These are phyloP conservation scores for Aphanomyces invadans DNA, from an alignment of 352 stramenopile genomes.

Conservation along the genomic window DNA sequence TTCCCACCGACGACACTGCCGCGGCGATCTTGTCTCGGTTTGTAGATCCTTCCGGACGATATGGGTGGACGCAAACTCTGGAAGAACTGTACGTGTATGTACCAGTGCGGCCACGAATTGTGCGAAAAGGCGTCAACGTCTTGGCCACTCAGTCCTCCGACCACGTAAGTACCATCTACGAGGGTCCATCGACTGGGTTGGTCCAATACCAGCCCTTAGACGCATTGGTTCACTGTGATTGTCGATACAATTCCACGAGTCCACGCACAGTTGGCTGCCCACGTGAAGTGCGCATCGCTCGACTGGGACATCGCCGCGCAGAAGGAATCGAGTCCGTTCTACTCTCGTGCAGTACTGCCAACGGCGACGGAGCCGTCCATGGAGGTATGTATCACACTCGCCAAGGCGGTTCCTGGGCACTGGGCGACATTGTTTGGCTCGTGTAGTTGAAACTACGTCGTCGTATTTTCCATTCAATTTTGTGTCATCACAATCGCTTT, in stretches of 20 bases:
- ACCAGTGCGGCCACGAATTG: conserved; percentile 5
- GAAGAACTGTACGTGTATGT: conserved; percentile 15
- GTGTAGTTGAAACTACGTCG: too few species aligned
- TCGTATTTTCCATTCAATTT: too few species aligned
- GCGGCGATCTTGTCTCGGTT: background rate
- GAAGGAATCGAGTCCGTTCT: conserved; percentile 16
- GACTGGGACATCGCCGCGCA: conserved; percentile 15
- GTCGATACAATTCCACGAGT: conserved; percentile 15
- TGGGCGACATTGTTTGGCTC: background rate
- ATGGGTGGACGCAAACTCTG: conserved; percentile 8
- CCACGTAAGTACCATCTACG: background rate
- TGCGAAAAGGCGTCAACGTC: conserved; percentile 16
- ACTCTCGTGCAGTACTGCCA: background rate
- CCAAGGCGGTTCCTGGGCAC: background rate
- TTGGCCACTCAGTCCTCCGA: background rate
- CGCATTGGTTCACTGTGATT: conserved; percentile 10
- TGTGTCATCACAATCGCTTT: too few species aligned
- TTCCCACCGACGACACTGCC: background rate
- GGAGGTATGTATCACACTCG: conserved; percentile 7
- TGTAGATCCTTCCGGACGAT: background rate
- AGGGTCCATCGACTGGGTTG: too few species aligned
- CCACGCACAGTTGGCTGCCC: background rate
- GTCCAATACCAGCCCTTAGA: too few species aligned
- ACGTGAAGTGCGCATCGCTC: background rate
- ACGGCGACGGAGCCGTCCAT: background rate